These are phyloP conservation scores for Oropetium thomaeum DNA, from an alignment of 176 grass and related monocot species.

Conservation along the genomic window DNA sequence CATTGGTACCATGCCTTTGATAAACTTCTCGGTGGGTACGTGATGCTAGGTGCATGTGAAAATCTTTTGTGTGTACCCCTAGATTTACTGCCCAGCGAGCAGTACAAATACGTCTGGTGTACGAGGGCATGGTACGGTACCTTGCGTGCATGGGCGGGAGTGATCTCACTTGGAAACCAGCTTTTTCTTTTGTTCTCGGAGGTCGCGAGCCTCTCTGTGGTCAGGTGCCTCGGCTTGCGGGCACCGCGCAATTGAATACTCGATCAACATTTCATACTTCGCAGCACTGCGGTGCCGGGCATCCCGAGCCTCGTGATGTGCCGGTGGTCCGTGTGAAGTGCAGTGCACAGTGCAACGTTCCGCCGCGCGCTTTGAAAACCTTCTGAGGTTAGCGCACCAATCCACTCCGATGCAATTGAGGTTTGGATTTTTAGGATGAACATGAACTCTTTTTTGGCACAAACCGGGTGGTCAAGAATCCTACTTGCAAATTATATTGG, in stretches of 20 bases:
- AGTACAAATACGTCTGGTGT: not conserved
- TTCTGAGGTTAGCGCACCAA: not conserved
- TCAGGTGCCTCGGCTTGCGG: not conserved
- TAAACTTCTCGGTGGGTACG: not conserved
- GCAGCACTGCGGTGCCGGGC: not conserved
- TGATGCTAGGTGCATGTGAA: not conserved
- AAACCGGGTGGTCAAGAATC: no score
- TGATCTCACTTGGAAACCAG: constrained; percentile 2
- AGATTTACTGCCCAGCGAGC: not conserved
- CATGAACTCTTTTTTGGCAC: not conserved
- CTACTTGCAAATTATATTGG: no score
- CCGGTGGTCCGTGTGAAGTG: not conserved
- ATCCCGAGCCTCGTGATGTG: constrained; percentile 22
- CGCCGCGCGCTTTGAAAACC: not conserved
- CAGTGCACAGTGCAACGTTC: not conserved
- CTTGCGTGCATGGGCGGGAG: not conserved
- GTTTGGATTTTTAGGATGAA: not conserved
- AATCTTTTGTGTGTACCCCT: not conserved
- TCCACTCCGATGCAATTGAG: not conserved
- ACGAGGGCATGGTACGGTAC: not conserved
- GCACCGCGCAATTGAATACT: constrained; percentile 17
- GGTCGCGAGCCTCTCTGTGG: not conserved
- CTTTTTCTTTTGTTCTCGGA: not conserved
- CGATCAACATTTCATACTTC: not conserved
- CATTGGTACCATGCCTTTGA: not conserved